Evolutionary conservation across 495 filamentous ascomycete genomes (phyloP), one percentile per base, ranked within the genome.

Genomic region (Parathielavia hyrcaniae): DNA sequence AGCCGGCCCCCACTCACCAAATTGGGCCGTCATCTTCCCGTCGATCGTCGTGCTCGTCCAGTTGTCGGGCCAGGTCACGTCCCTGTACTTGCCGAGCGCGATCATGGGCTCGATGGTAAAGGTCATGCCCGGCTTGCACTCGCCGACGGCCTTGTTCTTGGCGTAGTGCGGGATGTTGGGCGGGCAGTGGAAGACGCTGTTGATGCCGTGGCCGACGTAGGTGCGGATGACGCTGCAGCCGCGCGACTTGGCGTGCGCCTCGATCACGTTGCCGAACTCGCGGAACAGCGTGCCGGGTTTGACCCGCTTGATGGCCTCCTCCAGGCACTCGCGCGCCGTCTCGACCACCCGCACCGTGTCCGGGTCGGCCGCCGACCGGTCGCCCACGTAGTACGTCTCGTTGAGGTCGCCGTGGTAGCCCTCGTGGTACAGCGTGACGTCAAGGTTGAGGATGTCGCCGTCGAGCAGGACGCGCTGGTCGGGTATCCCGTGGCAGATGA

Each of bases 81-180:
- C 90, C 43, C 81, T 80, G 64, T 90, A 83, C 12, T 85, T 89
- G 23, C 90, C 90, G 11, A 90, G 71, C 40, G 87, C 87, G 63
- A 95, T 88, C 89, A 95, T 95, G 16, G 90, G 90, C 73, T 95
- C 90, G 58, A 95, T 95, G 1, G 90, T 95, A 58, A 95, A 95
- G 61, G 87, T 91, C 90, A 95, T 93, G 35, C 90, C 90, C 7
- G 84, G 81, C 73, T 93, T 92, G 43, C 89, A 90, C 19, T 83
- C 82, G 43, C 90, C 90, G 0, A 93, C 86, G 0, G 90, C 89
- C 81, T 93, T 95, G 71, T 95, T 95, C 73, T 89, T 91, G 34
- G 79, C 88, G 63, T 95, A 95, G 70, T 95, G 90, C 4, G 90
- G 90, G 16, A 95, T 80, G 67, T 89, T 92, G 14, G 90, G 90